Base-by-base conservation (phyloP, 768 basidiomycete genomes). In the Cystobasidiopsis lactophilus region DNA sequence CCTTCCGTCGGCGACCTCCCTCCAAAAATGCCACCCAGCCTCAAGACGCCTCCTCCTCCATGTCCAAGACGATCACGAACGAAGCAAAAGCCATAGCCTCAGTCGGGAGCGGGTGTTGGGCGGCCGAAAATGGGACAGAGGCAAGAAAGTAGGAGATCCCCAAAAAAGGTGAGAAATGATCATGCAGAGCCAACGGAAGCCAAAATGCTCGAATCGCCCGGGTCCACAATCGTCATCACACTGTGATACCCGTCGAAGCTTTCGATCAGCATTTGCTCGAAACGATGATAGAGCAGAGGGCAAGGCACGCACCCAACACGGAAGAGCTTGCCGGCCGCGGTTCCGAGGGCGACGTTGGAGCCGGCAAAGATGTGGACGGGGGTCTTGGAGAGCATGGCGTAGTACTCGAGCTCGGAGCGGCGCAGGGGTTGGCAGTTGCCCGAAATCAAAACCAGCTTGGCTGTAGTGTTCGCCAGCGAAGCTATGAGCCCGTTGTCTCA, bases 361-460 rank as follows among this genome's bases (percentile, higher is more conserved):
- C 93, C 93, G 59, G 78, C 74, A 69, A 93, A 98, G 73, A 96
- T 89, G 72, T 96, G 93, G 53, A 96, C 91, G 53, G 83, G 78
- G 53, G 91, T 96, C 75, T 98, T 98, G 61, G 88, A 93, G 67
- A 98, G 76, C 62, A 63, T 63, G 48, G 62, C 93, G 68, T 96
- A 98, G 75, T 96, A 98, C 74, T 98, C 93, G 55, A 98, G 76
- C 75, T 98, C 93, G 56, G 91, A 95, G 70, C 93, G 93, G 70
- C 93, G 85, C 58, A 98, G 78, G 58, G 93, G 93, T 54, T 93
- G 93, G 73, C 88, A 93, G 74, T 98, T 98, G 62, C 86, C 89
- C 64, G 91, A 86, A 66, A 98, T 93, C 69, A 98, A 73, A 66
- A 98, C 81, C 62, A 98, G 85, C 73, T 93, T 96, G 70, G 91